Percentiles rank a stretch among this genome's conserved stretches.
These are phyloP conservation scores for Phyllosticta paracitricarpa DNA, from an alignment of 2,329 filamentous ascomycete species.

Conservation along the genomic window DNA sequence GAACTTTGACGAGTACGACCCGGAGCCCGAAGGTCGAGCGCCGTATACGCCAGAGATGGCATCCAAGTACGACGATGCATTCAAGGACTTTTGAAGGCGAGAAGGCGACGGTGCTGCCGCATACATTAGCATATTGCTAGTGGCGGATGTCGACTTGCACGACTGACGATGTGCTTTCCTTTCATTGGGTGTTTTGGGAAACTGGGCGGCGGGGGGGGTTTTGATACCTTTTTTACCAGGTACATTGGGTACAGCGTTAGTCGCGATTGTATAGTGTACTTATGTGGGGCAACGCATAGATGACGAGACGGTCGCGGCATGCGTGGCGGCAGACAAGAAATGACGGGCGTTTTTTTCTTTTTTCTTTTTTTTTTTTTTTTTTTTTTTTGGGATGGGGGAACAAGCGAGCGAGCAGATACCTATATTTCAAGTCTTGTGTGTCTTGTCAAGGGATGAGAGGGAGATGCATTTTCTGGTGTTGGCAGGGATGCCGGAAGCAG, in stretches of 20 bases:
- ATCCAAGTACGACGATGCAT: slow-evolving; percentile 59
- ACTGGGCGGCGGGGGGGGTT: background rate
- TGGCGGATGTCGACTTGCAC: background rate
- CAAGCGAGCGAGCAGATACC: background rate
- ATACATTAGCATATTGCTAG: background rate
- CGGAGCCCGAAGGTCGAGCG: slow-evolving; percentile 56
- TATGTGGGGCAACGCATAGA: background rate
- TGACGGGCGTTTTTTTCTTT: background rate
- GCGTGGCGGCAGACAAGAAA: background rate
- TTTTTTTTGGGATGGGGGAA: background rate
- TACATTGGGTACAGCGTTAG: slow-evolving; percentile 10
- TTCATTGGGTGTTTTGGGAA: background rate
- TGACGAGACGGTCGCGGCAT: background rate
- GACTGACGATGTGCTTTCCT: background rate
- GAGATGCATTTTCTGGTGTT: background rate
- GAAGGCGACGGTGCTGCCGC: background rate
- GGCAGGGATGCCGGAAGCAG: background rate
- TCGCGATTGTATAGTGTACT: slow-evolving; percentile 9
- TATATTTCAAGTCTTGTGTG: background rate
- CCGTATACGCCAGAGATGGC: slow-evolving; percentile 60
- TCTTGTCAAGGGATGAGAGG: background rate
- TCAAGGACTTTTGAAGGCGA: slow-evolving; percentile 53
- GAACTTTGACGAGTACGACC: slow-evolving; percentile 77
- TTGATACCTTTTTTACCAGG: slow-evolving; percentile 11
- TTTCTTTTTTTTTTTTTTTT: too few species aligned